Conservation (phyloP, 208 protist species). For the Leishmania martiniquensis region DNA sequence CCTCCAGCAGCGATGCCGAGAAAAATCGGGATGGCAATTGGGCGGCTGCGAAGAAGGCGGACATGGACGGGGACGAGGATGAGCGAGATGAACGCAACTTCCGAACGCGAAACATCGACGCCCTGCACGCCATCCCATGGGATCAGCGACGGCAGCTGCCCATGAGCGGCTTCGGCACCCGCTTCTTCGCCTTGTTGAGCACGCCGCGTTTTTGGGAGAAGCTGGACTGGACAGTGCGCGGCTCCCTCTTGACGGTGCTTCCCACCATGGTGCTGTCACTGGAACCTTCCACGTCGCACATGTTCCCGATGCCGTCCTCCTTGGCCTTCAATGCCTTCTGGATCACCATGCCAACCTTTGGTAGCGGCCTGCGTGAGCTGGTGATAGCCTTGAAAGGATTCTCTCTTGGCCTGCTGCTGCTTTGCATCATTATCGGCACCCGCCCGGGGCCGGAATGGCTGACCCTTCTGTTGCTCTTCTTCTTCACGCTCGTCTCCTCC, state of each 20-base stretch:
- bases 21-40: slow-evolving; percentile 20
- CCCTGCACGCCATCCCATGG: slow-evolving; percentile 90
- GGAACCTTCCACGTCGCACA: slow-evolving; percentile 61
- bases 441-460: slow-evolving; percentile 60
- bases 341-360: slow-evolving; percentile 91
- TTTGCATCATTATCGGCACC: slow-evolving; percentile 71
- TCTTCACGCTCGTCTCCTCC: slow-evolving; percentile 76
- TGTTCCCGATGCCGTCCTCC: slow-evolving; percentile 79
- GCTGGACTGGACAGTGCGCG: slow-evolving; percentile 87
- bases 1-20: slow-evolving; percentile 16
- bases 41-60: slow-evolving; percentile 24
- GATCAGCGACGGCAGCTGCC: slow-evolving; percentile 81
- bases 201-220: slow-evolving; percentile 92
- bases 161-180: slow-evolving; percentile 81
- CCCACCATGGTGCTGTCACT: slow-evolving; percentile 89
- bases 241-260: slow-evolving; percentile 81
- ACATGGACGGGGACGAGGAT: slow-evolving; percentile 56
- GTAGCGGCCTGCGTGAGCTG: slow-evolving; percentile 77
- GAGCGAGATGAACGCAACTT: slow-evolving; percentile 76
- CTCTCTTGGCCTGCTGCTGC: slow-evolving; percentile 64
- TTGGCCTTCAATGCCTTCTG: slow-evolving; percentile 90
- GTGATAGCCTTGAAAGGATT: slow-evolving; percentile 85
- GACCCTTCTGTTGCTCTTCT: slow-evolving; percentile 72
- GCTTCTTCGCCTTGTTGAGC: slow-evolving; percentile 76
- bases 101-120: slow-evolving; percentile 62